These are phyloP conservation scores for Asparagopsis taxiformis DNA, from an alignment of 31 red algal species.

Conservation along the genomic window DNA sequence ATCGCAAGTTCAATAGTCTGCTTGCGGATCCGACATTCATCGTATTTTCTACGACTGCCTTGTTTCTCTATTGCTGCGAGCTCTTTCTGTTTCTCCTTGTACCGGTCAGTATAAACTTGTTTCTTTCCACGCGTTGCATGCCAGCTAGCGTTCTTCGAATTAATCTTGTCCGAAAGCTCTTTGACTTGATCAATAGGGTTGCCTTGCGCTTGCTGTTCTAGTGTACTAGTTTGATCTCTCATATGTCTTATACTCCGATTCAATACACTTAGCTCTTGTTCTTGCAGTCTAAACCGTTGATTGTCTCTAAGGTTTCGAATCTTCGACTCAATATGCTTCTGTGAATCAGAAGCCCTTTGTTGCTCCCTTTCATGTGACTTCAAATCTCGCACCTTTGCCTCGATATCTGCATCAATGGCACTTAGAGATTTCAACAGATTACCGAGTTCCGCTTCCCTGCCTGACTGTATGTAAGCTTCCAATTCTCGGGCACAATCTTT, in stretches of 20 bases:
- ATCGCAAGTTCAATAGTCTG: conserved; percentile 76
- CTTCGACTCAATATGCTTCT: conserved; percentile 40
- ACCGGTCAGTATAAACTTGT: conserved; percentile 47
- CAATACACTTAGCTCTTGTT: conserved; percentile 33
- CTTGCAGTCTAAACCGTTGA: conserved; percentile 41
- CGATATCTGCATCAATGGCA: conserved; percentile 23
- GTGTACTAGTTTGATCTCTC: conserved; percentile 17
- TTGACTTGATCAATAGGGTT: conserved; percentile 28
- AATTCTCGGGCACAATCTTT: conserved; percentile 29
- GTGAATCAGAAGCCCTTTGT: conserved; percentile 54
- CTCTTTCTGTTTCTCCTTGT: conserved; percentile 64
- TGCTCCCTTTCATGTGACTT: conserved; percentile 56
- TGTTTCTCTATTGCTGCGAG: conserved; percentile 27
- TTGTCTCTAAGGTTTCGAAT: conserved; percentile 67
- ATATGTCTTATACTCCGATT: conserved; percentile 24
- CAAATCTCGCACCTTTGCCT: conserved; percentile 33
- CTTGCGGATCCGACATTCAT: conserved; percentile 68
- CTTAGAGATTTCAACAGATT: conserved; percentile 17
- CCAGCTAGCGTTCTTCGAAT: conserved; percentile 7
- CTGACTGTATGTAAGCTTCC: conserved; percentile 37
- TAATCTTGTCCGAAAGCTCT: conserved; percentile 8
- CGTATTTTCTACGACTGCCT: conserved; percentile 71
- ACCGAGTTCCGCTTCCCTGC: conserved; percentile 38
- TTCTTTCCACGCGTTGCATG: conserved; percentile 35
- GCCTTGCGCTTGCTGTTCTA: conserved; percentile 19